A percentile compares a stretch with the other conserved stretches of the same genome.
These are phyloP conservation scores for Neovahlkampfia damariscottae DNA, from an alignment of 78 protist genomes.

Conservation along the genomic window DNA sequence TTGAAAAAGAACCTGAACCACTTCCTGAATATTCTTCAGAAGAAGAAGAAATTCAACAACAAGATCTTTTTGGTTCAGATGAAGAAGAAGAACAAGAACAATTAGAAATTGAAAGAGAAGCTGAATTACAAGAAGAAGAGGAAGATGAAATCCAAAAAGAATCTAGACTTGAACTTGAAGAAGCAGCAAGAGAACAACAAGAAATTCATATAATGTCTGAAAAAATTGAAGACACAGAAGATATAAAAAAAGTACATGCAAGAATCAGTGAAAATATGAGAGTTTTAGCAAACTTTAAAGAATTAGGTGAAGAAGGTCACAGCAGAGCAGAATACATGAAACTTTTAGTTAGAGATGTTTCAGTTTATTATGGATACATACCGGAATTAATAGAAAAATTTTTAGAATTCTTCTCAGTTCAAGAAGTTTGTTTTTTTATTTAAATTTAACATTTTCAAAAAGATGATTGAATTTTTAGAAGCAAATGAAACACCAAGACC, in stretches of 20 bases:
- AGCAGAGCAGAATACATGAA: constrained; percentile 65
- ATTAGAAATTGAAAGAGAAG: constrained; percentile 6
- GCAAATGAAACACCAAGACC: constrained; percentile 92
- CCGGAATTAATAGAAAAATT: constrained; percentile 51
- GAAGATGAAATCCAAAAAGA: background rate
- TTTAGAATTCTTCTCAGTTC: constrained; percentile 57
- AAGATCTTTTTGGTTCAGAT: background rate
- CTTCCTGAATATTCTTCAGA: no score
- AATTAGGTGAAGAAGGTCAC: constrained; percentile 22
- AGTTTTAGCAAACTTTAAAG: constrained; percentile 23
- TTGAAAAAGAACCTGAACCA: no score
- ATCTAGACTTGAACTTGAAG: background rate
- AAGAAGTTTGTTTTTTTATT: constrained; percentile 32
- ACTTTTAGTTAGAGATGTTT: constrained; percentile 57
- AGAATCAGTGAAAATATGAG: constrained; percentile 7
- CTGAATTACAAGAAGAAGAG: background rate
- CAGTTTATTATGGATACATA: constrained; percentile 59
- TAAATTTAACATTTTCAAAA: background rate
- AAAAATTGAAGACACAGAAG: constrained; percentile 19
- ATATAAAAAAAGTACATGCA: background rate
- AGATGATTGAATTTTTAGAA: constrained; percentile 70
- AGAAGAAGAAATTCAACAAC: background rate
- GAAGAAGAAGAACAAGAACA: constrained; percentile 14
- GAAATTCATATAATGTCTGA: background rate
- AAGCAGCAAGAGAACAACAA: background rate